A percentile compares a stretch with the other conserved stretches of the same genome.
Conservation (phyloP, 2,329 filamentous ascomycete genomes). For the Pleurostoma richardsiae region DNA sequence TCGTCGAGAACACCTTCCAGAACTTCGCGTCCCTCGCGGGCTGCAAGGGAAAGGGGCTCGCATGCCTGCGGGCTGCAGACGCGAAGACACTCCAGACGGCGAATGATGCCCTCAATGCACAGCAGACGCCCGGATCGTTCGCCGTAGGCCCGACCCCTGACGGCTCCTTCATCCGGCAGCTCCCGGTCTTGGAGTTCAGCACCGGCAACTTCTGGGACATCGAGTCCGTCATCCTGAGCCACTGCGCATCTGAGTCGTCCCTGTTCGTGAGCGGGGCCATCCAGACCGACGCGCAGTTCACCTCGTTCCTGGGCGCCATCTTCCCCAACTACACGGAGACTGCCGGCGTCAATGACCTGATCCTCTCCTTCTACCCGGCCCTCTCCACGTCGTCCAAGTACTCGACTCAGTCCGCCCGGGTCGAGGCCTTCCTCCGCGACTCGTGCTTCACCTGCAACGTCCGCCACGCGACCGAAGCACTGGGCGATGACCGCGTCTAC, state of each 20-base stretch:
- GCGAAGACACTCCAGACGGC: slow-evolving; percentile 15
- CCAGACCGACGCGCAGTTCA: slow-evolving; percentile 24
- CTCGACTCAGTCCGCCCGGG: slow-evolving; percentile 18
- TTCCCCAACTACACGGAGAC: slow-evolving; percentile 25
- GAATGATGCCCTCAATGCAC: slow-evolving; percentile 19
- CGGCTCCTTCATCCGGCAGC: slow-evolving; percentile 22
- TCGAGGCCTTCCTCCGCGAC: slow-evolving; percentile 24
- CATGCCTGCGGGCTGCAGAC: slow-evolving; percentile 19
- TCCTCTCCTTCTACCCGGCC: slow-evolving; percentile 23
- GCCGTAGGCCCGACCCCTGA: slow-evolving; percentile 24
- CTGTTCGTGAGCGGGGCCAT: slow-evolving; percentile 21
- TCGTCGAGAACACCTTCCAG: slow-evolving; percentile 14
- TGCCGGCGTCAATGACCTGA: slow-evolving; percentile 16
- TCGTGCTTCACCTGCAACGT: slow-evolving; percentile 30
- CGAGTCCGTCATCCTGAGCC: slow-evolving; percentile 21
- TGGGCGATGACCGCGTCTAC: slow-evolving; percentile 25
- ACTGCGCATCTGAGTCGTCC: slow-evolving; percentile 21
- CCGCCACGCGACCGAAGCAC: slow-evolving; percentile 28
- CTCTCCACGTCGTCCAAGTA: slow-evolving; percentile 12
- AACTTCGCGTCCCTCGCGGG: slow-evolving; percentile 9
- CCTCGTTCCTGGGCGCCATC: slow-evolving; percentile 18
- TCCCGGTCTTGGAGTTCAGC: slow-evolving; percentile 21
- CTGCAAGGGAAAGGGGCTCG: slow-evolving; percentile 17
- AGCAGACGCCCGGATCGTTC: slow-evolving; percentile 19
- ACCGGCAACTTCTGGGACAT: slow-evolving; percentile 19